Percentiles rank a stretch among this genome's conserved stretches.
phyloP scores from a whole-genome alignment of 768 basidiomycete species.

The Hypholoma sublateritium region DNA sequence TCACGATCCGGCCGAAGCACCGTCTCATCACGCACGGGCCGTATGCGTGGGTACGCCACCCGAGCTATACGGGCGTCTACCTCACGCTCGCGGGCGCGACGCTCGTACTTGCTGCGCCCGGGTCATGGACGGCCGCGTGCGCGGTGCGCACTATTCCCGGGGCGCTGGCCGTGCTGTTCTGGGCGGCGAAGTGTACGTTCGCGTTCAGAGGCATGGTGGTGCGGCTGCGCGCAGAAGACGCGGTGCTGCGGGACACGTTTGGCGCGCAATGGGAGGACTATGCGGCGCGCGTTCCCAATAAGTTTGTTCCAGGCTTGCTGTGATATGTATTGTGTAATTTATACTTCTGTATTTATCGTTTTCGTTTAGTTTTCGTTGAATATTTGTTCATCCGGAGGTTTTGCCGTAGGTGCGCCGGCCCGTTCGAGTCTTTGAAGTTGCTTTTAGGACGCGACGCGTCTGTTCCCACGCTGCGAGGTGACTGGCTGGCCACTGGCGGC shows the following conservation, averaged over 20 bases:
- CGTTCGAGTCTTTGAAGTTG: neutral
- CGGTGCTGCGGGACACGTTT: constrained; percentile 33
- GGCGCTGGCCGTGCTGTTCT: constrained; percentile 21
- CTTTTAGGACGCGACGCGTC: neutral
- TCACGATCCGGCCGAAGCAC: constrained; percentile 39
- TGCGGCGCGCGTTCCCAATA: constrained; percentile 34
- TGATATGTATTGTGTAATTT: neutral
- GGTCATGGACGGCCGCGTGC: constrained; percentile 28
- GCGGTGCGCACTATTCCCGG: constrained; percentile 25
- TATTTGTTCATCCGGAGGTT: neutral
- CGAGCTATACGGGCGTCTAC: constrained; percentile 41
- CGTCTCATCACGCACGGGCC: constrained; percentile 42
- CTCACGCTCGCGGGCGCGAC: constrained; percentile 35
- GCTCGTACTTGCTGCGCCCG: constrained; percentile 29
- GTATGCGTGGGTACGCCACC: constrained; percentile 44
- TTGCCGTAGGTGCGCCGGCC: too few relatives aligned
- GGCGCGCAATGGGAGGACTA: constrained; percentile 36
- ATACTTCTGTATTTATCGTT: neutral
- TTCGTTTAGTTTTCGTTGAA: neutral
- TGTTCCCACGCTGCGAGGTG: neutral
- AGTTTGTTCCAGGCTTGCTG: constrained; percentile 37
- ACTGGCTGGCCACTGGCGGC: neutral
- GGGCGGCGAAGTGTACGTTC: constrained; percentile 33
- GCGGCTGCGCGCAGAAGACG: constrained; percentile 35
- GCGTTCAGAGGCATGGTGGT: constrained; percentile 32